These are phyloP conservation scores for Rhizopogon salebrosus DNA, from an alignment of 768 basidiomycete genomes.

Conservation along the genomic window DNA sequence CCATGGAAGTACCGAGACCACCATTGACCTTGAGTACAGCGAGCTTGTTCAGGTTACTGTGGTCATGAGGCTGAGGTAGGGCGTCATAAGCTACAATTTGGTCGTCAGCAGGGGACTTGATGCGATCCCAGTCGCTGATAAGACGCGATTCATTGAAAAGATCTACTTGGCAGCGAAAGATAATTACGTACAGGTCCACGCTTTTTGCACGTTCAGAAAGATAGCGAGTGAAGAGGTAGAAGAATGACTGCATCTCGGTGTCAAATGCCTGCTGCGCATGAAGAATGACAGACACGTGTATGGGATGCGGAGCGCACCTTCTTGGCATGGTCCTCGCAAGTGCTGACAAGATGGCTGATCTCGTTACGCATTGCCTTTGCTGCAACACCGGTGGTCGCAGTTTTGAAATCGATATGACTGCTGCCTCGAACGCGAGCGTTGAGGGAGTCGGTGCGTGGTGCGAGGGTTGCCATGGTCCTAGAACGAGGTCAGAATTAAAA, in stretches of 20 bases:
- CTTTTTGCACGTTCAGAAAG: constrained; percentile 62
- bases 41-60: constrained; percentile 56
- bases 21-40: constrained; percentile 79
- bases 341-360: constrained; percentile 87
- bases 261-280: constrained; percentile 53
- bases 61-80: constrained; percentile 41
- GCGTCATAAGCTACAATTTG: constrained; percentile 57
- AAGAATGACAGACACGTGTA: constrained; percentile 12
- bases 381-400: constrained; percentile 90
- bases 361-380: constrained; percentile 98
- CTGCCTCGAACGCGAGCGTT: constrained; percentile 70
- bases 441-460: constrained; percentile 65
- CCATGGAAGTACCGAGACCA: constrained; percentile 66
- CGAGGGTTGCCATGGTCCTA: constrained; percentile 50
- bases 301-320: constrained; percentile 47
- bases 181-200: constrained; percentile 57
- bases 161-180: constrained; percentile 7
- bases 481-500: constrained; percentile 6
- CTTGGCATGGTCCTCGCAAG: constrained; percentile 79
- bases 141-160: constrained; percentile 1
- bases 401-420: constrained; percentile 92
- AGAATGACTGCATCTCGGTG: constrained; percentile 81
- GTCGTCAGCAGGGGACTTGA: constrained; percentile 60
- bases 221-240: constrained; percentile 79
- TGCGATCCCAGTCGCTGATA: constrained; percentile 34